These are phyloP conservation scores for Dacryopinax primogenitus DNA, from an alignment of 768 basidiomycete genomes.

Conservation along the genomic window DNA sequence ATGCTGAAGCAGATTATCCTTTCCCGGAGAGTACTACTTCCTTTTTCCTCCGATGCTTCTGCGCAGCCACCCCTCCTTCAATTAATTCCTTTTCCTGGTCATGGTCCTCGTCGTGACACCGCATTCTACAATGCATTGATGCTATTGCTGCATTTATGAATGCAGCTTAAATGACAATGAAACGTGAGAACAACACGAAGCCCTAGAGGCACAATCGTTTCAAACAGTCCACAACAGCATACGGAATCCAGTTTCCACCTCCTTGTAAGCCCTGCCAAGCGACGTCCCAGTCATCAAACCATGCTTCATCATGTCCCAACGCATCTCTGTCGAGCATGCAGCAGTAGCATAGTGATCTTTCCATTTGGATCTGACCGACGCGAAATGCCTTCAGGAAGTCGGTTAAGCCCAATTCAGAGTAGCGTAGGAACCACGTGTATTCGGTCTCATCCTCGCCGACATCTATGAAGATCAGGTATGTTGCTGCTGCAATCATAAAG, in stretches of 20 bases:
- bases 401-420: background rate
- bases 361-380: background rate
- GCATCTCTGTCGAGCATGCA: background rate
- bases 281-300: background rate
- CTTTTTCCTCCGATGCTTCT: too few relatives aligned
- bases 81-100: too few relatives aligned
- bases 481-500: background rate
- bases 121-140: too few relatives aligned
- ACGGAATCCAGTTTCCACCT: background rate
- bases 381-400: background rate
- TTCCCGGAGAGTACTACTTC: too few relatives aligned
- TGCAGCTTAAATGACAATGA: too few relatives aligned
- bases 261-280: background rate
- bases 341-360: background rate
- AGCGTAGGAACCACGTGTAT: background rate
- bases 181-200: too few relatives aligned
- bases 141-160: too few relatives aligned
- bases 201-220: too few relatives aligned
- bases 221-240: background rate
- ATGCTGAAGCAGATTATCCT: too few relatives aligned
- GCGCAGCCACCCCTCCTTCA: too few relatives aligned
- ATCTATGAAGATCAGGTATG: background rate
- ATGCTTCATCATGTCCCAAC: background rate
- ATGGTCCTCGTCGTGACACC: too few relatives aligned
- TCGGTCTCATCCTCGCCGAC: background rate